Evolutionary conservation across 257 asterid genomes (phyloP).

Genomic region (Schizonepeta tenuifolia): DNA sequence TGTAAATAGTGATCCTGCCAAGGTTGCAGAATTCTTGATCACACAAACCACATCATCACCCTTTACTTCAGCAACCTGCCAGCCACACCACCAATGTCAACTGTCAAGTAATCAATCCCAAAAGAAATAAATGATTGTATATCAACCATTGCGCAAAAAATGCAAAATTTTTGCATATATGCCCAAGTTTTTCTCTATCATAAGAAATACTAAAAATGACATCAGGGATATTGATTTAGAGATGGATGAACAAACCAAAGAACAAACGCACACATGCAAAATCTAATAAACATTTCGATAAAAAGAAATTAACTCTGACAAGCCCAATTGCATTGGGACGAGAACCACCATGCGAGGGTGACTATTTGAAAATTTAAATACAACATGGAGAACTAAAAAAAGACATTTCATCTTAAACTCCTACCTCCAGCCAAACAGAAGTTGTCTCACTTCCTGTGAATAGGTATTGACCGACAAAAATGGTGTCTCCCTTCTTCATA

Average conservation of each 20-base stretch:
- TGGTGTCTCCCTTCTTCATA: conserved; percentile 82
- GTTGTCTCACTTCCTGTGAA: conserved; percentile 94
- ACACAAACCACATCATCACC: conserved; percentile 78
- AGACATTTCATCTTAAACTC: conserved; percentile 18
- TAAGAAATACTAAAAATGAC: background rate
- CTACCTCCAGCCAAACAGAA: conserved; percentile 93
- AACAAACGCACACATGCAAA: conserved; percentile 11
- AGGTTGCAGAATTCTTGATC: conserved; percentile 88
- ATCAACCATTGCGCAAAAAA: conserved; percentile 11
- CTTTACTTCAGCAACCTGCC: conserved; percentile 83
- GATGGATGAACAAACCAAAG: background rate
- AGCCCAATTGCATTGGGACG: conserved; percentile 1
- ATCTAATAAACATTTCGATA: background rate
- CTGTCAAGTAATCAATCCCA: conserved; percentile 18
- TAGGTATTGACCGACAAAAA: conserved; percentile 86
- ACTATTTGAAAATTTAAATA: background rate
- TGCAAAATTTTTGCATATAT: background rate
- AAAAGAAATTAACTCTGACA: background rate
- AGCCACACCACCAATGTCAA: conserved; percentile 22
- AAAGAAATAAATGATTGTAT: conserved; percentile 14
- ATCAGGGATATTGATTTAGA: background rate
- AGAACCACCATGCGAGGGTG: background rate
- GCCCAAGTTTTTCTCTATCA: conserved; percentile 17
- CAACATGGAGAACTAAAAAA: background rate
- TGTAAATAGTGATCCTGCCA: conserved; percentile 88